Conservation (phyloP, 345 rosid species). For the Pistacia integerrima region DNA sequence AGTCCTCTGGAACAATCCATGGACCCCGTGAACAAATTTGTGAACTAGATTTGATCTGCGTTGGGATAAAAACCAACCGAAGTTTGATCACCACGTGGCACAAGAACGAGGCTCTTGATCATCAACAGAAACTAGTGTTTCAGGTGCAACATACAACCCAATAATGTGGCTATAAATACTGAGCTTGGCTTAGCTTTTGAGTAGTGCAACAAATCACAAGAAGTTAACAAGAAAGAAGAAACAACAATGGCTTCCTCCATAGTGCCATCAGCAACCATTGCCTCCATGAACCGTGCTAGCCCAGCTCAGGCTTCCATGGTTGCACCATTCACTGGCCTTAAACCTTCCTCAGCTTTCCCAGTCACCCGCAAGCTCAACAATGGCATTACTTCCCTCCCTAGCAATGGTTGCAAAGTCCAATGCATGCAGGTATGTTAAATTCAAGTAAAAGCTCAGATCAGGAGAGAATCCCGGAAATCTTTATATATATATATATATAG, state of each 20-base stretch:
- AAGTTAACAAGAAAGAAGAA: not conserved
- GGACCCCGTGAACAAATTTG: too few species aligned
- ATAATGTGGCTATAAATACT: not conserved
- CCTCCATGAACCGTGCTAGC: conserved; percentile 26
- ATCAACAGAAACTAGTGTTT: not conserved
- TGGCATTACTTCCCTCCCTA: conserved; percentile 34
- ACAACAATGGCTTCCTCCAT: conserved; percentile 14
- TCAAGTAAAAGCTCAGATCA: too few species aligned
- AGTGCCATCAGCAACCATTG: conserved; percentile 30
- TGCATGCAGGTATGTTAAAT: conserved; percentile 33
- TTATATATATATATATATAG: too few species aligned
- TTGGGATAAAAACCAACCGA: too few species aligned
- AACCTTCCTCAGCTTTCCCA: conserved; percentile 33
- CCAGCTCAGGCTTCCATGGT: conserved; percentile 36
- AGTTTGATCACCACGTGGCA: not conserved
- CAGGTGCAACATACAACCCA: not conserved
- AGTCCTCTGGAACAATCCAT: too few species aligned
- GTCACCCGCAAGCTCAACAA: conserved; percentile 29
- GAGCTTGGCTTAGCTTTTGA: not conserved
- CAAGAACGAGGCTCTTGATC: not conserved
- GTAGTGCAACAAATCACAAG: not conserved
- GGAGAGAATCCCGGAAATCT: not conserved
- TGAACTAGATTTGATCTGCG: too few species aligned
- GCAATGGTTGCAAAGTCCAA: conserved; percentile 39
- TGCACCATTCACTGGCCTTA: conserved; percentile 45